Conservation (phyloP, 2,329 filamentous ascomycete species). For the Aspergillus ibericus region DNA sequence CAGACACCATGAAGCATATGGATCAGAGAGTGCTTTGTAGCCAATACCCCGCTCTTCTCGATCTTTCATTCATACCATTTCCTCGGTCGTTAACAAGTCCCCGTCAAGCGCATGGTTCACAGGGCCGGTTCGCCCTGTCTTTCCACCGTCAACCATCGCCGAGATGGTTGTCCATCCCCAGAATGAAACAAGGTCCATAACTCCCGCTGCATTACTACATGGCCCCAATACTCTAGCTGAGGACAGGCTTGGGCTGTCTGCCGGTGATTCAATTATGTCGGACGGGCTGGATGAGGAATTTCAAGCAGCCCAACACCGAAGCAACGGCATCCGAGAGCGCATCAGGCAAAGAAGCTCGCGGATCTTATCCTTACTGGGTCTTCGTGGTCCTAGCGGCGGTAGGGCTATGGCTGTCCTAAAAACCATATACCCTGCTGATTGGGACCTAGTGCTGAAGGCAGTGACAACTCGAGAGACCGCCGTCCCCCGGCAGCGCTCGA, state of each 20-base stretch:
- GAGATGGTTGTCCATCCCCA: neutral
- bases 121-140: neutral
- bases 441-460: neutral
- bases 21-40: neutral
- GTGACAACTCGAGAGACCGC: neutral
- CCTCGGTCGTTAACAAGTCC: neutral
- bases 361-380: constrained; percentile 37
- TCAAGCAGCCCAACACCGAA: constrained; percentile 10
- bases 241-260: neutral
- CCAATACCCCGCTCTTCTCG: neutral
- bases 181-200: neutral
- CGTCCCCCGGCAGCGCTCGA: neutral
- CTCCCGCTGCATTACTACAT: neutral
- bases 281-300: constrained; percentile 27
- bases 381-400: constrained; percentile 31
- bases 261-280: constrained; percentile 25
- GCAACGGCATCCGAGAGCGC: constrained; percentile 29
- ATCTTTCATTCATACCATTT: neutral
- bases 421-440: neutral
- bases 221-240: neutral
- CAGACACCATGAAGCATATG: neutral
- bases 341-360: constrained; percentile 39
- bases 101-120: neutral
- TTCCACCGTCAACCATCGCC: neutral
- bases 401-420: neutral